Evolutionary conservation across 176 grass and related monocot species (phyloP).

Genomic region (Microstegium vimineum): DNA sequence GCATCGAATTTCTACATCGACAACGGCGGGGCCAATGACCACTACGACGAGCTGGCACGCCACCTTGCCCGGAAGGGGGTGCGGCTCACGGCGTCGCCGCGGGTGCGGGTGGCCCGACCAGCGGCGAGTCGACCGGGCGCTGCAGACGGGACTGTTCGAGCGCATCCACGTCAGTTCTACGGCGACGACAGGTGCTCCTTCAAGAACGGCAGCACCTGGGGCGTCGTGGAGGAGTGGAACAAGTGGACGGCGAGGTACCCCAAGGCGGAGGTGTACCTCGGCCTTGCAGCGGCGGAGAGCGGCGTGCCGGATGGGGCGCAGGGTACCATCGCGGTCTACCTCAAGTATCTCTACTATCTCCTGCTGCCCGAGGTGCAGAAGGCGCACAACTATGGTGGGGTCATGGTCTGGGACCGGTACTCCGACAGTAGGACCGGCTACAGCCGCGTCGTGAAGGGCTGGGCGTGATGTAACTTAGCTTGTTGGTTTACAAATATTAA

Average conservation of each 20-base stretch:
- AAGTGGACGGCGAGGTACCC: conserved; percentile 33
- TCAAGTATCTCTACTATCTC: not conserved
- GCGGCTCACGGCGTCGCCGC: conserved; percentile 42
- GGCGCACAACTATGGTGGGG: not conserved
- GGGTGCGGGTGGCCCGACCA: conserved; percentile 45
- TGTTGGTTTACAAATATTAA: too few relatives aligned
- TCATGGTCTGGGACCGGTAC: not conserved
- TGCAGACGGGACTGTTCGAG: conserved; percentile 46
- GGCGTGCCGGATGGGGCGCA: not conserved
- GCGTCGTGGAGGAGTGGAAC: conserved; percentile 2
- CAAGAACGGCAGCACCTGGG: not conserved
- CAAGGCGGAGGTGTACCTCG: not conserved
- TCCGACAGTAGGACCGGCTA: not conserved
- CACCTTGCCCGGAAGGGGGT: not conserved
- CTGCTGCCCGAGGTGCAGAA: conserved; percentile 5
- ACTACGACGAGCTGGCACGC: conserved; percentile 20
- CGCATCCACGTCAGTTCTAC: conserved; percentile 69
- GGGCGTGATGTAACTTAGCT: not conserved
- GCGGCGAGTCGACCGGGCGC: conserved; percentile 7
- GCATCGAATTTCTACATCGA: conserved; percentile 18
- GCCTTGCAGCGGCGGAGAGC: not conserved
- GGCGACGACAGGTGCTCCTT: conserved; percentile 42
- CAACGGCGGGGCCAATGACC: not conserved
- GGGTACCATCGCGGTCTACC: not conserved
- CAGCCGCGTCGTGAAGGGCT: not conserved